Base-by-base conservation (phyloP, 2,329 filamentous ascomycete species). In the Colletotrichum sp. region DNA sequence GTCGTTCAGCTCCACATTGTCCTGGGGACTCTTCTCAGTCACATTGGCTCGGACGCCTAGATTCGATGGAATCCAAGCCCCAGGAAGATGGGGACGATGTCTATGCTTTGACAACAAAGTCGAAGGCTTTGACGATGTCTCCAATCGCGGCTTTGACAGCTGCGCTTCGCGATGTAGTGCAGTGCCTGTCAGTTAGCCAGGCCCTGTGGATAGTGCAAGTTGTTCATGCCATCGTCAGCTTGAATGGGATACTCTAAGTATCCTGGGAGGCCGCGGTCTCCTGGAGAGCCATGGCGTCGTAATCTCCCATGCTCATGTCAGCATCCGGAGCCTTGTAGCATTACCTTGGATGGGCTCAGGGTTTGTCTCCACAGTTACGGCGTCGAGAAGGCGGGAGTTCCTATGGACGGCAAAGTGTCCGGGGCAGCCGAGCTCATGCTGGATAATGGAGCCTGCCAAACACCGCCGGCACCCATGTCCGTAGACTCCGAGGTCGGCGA, bases 371-470 rank as follows among this genome's bases (percentile, higher is more conserved):
- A 48, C 43, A 48, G 43, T n/a, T 22, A 5, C 43, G n/a, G 43
- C 3, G 10, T 22, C 2, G n/a, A 22, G 43, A 22, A 48, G 8
- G 2, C 43, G 10, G 2, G n/a, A 48, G n/a, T n/a, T 16, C n/a
- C 43, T 10, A 48, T 48, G 18, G 8, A 13, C 0, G 0, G 18
- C 43, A 0, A 22, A 48, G 0, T 22, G 43, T n/a, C 6, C 43
- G 0, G n/a, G 43, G 43, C n/a, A 0, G 43, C 43, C 43, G 43
- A 48, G 3, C 0, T 48, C 43, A 48, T 48, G 18, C 10, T 0
- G 16, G 36, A 7, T 7, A 12, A 6, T 22, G n/a, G 43, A 13
- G 43, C 6, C 0, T 48, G 3, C 10, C 43, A 22, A 48, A 22
- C n/a, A 22, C 39, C 18, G 39, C 39, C 18, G 39, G 9, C 3